Evolutionary conservation across 2,329 filamentous ascomycete species (phyloP).

Genomic region (Paracorniculantispora psalliotae): DNA sequence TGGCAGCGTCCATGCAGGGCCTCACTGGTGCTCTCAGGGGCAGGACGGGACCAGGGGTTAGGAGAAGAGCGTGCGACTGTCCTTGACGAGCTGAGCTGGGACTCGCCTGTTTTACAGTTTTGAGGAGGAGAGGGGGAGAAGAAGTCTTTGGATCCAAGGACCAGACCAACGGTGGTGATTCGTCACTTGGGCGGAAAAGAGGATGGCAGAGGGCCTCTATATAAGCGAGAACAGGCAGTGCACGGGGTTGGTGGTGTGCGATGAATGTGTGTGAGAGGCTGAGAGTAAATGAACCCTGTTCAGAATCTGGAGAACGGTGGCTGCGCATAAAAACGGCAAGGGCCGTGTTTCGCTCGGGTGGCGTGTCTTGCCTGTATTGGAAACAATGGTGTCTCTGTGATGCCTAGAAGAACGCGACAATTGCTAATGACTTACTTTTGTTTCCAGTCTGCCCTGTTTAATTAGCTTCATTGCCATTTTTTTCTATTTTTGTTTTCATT

Average conservation of each 20-base stretch:
- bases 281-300: background rate
- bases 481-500: background rate
- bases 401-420: background rate
- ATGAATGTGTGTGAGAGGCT: background rate
- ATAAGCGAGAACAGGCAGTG: background rate
- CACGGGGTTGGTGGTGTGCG: background rate
- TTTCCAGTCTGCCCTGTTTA: no score
- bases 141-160: background rate
- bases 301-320: background rate
- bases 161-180: background rate
- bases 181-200: background rate
- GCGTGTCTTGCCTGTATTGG: background rate
- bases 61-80: background rate
- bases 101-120: background rate
- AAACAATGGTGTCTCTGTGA: background rate
- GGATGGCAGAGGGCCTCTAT: background rate
- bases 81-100: background rate
- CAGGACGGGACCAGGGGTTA: background rate
- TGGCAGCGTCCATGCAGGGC: background rate
- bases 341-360: background rate
- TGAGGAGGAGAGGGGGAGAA: no score
- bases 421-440: no score
- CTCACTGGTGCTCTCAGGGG: background rate
- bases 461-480: no score
- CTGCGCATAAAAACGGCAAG: background rate